Evolutionary conservation across 108 stramenopile genomes (phyloP), one percentile per base, ranked within the genome.

Genomic region (Parietichytrium sp.): DNA sequence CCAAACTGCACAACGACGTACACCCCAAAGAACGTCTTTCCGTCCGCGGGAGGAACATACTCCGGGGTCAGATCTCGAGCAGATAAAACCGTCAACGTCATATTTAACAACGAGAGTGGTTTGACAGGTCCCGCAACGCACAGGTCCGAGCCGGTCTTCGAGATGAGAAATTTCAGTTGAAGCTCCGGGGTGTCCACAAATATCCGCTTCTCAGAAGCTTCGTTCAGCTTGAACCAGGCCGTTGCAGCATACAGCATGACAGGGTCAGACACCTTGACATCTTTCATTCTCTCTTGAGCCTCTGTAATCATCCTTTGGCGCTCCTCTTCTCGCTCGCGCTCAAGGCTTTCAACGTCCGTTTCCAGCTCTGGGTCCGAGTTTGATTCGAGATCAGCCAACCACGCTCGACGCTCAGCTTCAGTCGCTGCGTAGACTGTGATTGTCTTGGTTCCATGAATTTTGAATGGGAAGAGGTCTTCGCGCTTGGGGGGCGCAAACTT

Each of bases 101-200:
- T 33, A 6, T 33, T n/a, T 10, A 72, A 42, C 10, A 72, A 10
- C 0, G 61, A 72, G 1, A 72, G 45, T n/a, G 61, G 61, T 25
- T 72, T 72, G 15, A 72, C 42, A 7, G 20, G 38, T 10, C 42
- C 61, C 6, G 33, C 61, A 8, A 23, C 16, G 20, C 61, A 72
- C n/a, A 72, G 42, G 20, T 72, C 61, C 10, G 61, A 33, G 20
- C 61, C 61, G 10, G 61, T 72, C 33, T 72, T 72, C n/a, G 61
- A 72, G 10, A 72, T 42, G 42, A 72, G 38, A 38, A 72, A 72
- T 42, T 72, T 72, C 23, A 72, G 61, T 42, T 72, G 61, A 10
- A 72, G 42, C 61, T 72, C 61, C 15, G 61, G 61, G 38, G 36
- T 42, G 10, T 25, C 15, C 20, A 45, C 10, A n/a, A 10, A 8